A percentile compares a stretch with the other conserved stretches of the same genome.
These are phyloP conservation scores for Graphiopsis chlorocephala DNA, from an alignment of 2,329 filamentous ascomycete species.

Conservation along the genomic window DNA sequence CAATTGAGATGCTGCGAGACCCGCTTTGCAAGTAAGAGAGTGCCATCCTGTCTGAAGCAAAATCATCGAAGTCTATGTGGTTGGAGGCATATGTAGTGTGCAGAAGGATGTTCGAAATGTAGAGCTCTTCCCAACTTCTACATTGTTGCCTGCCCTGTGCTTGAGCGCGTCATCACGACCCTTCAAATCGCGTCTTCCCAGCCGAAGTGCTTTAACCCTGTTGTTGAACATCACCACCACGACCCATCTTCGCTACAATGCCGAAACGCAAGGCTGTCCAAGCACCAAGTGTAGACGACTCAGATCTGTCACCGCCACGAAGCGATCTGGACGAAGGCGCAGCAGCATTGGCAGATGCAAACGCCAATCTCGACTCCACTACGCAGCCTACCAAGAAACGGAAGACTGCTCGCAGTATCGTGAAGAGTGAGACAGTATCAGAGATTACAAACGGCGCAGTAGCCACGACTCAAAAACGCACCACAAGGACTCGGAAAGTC, in stretches of 20 bases:
- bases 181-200: neutral
- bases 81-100: neutral
- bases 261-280: slow-evolving; percentile 26
- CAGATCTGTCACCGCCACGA: slow-evolving; percentile 24
- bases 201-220: neutral
- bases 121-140: neutral
- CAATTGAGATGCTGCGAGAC: neutral
- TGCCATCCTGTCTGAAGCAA: neutral
- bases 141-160: neutral
- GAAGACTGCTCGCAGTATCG: slow-evolving; percentile 15
- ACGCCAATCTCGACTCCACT: slow-evolving; percentile 5
- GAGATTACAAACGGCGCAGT: neutral
- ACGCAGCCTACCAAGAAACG: slow-evolving; percentile 23
- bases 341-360: slow-evolving; percentile 6
- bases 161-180: neutral
- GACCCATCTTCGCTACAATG: slow-evolving; percentile 18
- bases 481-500: neutral
- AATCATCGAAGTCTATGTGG: neutral
- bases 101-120: neutral
- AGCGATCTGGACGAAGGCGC: slow-evolving; percentile 18
- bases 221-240: neutral
- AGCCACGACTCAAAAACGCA: neutral
- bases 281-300: slow-evolving; percentile 18
- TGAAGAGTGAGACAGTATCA: neutral
- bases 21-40: neutral